Evolutionary conservation across 768 basidiomycete genomes (phyloP), one percentile per base, ranked within the genome.

Genomic region (Mycena kentingensis): DNA sequence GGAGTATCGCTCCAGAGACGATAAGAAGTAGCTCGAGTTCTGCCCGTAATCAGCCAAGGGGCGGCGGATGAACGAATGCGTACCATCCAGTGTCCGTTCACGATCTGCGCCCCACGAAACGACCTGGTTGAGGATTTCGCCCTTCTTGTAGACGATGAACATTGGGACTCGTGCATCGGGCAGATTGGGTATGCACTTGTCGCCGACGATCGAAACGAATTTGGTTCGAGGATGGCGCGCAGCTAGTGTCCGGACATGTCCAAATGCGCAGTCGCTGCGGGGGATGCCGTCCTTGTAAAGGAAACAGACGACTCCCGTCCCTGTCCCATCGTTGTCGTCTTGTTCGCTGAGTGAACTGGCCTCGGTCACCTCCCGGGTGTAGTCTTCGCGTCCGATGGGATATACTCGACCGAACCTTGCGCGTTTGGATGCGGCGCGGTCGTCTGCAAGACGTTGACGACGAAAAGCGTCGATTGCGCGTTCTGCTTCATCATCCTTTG

Each of bases 111-210:
- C 89, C 87, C 92, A 91, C 2, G 90, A 82, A 4, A 91, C 76
- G 12, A 97, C 75, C 67, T 98, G 93, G 56, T 89, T 88, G 41
- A 81, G 75, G 28, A 98, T 87, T 37, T 94, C 88, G n/a, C 97
- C 97, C 60, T 87, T 88, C 39, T 89, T 84, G 70, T 99, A 98
- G 26, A 96, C 73, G 58, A 99, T 85, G 51, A 98, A 73, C 78
- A 96, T 98, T 1, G 97, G 97, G 34, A 93, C 71, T 46, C 93
- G 85, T 31, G 82, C 77, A 62, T 98, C 97, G 13, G 95, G 96
- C 29, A 98, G 85, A 70, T 98, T 88, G n/a, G 90, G 85, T 61
- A 99, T 97, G 73, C 93, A 96, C 69, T 93, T 93, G 72, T 91
- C 83, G 31, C 94, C 93, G 3, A 94, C 84, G 61, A 98, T 98